phyloP scores from a whole-genome alignment of 768 basidiomycete genomes.

The Boletellus ananas region DNA sequence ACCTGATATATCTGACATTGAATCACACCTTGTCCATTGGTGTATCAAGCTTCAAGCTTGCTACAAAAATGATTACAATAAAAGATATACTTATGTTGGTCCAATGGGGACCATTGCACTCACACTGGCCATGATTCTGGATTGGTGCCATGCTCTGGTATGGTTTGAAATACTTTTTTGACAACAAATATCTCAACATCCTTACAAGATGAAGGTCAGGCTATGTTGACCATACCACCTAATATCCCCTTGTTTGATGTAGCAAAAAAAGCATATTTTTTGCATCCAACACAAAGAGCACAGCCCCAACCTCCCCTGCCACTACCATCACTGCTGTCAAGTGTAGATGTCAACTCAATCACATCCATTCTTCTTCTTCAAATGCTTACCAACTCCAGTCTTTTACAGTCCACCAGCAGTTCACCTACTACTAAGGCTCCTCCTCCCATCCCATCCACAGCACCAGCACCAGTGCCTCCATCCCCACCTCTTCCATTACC shows the following conservation, averaged over 20 bases:
- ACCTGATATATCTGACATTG: not conserved
- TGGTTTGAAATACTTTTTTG: not conserved
- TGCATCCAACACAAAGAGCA: not conserved
- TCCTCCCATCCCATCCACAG: too few relatives aligned
- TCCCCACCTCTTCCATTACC: not conserved
- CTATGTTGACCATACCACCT: not conserved
- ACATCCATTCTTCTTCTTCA: conserved; percentile 6
- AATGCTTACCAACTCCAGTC: not conserved
- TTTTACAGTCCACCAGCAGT: not conserved
- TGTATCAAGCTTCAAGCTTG: not conserved
- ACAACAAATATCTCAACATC: not conserved
- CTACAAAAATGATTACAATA: conserved; percentile 6
- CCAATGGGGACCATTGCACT: not conserved
- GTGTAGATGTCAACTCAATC: not conserved
- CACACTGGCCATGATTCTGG: conserved; percentile 4
- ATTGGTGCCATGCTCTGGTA: conserved; percentile 7
- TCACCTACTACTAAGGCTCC: not conserved
- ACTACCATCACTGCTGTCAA: not conserved
- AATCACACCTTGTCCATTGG: not conserved
- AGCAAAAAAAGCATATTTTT: not conserved
- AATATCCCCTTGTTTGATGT: not conserved
- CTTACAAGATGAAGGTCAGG: not conserved
- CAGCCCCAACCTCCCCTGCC: too few relatives aligned
- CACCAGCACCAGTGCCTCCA: not conserved
- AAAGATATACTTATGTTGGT: conserved; percentile 2